Percentiles rank a stretch among this genome's conserved stretches.
Evolutionary conservation across 306 rosid species (phyloP).

Genomic region (Sechiopsis laciniata): DNA sequence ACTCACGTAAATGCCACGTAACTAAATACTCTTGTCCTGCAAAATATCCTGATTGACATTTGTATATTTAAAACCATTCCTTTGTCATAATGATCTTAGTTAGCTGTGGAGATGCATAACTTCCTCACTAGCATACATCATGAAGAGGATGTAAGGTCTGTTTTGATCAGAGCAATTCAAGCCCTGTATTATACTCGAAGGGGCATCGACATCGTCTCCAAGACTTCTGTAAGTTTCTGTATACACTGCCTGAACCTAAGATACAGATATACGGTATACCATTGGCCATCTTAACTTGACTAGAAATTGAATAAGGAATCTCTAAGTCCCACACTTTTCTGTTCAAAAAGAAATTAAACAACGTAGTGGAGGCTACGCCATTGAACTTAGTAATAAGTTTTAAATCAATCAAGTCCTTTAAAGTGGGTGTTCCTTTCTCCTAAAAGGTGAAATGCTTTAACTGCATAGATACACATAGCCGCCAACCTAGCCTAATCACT

Average conservation of each 20-base stretch:
- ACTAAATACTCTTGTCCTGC: background rate
- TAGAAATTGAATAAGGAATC: background rate
- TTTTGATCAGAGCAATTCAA: constrained; percentile 60
- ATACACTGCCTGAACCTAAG: constrained; percentile 21
- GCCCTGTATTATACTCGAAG: constrained; percentile 56
- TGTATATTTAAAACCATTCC: background rate
- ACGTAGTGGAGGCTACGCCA: background rate
- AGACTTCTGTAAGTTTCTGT: constrained; percentile 51
- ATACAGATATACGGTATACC: background rate
- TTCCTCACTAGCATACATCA: constrained; percentile 68
- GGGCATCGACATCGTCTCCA: constrained; percentile 65
- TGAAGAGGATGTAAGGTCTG: constrained; percentile 67
- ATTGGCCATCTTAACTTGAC: no score
- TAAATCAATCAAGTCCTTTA: background rate
- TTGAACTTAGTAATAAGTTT: background rate
- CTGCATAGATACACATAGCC: background rate
- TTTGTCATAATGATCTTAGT: constrained; percentile 28
- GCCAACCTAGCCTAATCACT: background rate
- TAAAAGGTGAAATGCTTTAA: background rate
- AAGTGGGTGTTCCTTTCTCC: background rate
- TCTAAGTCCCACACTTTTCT: background rate
- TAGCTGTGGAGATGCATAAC: constrained; percentile 65
- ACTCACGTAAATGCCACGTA: constrained; percentile 44
- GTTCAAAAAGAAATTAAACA: background rate
- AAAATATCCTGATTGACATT: background rate